Conservation (phyloP, 2,329 filamentous ascomycete genomes). For the Colletotrichum endophyticum region DNA sequence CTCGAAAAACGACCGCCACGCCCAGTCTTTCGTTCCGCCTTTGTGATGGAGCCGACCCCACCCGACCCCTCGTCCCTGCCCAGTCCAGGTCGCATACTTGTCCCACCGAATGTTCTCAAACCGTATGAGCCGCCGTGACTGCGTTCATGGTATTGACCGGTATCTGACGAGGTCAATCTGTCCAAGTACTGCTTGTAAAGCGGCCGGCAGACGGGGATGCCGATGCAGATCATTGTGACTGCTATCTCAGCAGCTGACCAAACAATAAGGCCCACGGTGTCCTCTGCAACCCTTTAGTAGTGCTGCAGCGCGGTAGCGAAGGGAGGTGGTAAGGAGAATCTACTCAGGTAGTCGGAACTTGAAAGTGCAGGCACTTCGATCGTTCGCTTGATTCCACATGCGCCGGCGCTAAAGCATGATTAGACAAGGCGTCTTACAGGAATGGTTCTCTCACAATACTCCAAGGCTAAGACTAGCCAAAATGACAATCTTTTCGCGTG, state of each 20-base stretch:
- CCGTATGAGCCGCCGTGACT: not conserved
- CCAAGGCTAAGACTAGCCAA: conserved; percentile 39
- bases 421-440: not conserved
- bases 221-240: conserved; percentile 39
- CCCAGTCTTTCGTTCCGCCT: not conserved
- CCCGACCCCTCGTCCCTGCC: not conserved
- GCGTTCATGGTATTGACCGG: not conserved
- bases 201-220: conserved; percentile 41
- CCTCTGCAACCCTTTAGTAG: conserved; percentile 26
- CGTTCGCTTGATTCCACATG: conserved; percentile 30
- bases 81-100: not conserved
- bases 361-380: conserved; percentile 31
- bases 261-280: conserved; percentile 36
- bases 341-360: conserved; percentile 23
- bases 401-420: conserved; percentile 25
- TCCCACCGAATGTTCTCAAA: not conserved
- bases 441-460: conserved; percentile 33
- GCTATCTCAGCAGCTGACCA: conserved; percentile 43
- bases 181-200: conserved; percentile 28
- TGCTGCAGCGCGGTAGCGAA: not conserved
- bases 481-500: conserved; percentile 39
- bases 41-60: not conserved
- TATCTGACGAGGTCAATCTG: not conserved
- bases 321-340: no score
- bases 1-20: not conserved